A percentile compares a stretch with the other conserved stretches of the same genome.
These are phyloP conservation scores for Psilocybe tampanensis DNA, from an alignment of 768 basidiomycete species.

Conservation along the genomic window DNA sequence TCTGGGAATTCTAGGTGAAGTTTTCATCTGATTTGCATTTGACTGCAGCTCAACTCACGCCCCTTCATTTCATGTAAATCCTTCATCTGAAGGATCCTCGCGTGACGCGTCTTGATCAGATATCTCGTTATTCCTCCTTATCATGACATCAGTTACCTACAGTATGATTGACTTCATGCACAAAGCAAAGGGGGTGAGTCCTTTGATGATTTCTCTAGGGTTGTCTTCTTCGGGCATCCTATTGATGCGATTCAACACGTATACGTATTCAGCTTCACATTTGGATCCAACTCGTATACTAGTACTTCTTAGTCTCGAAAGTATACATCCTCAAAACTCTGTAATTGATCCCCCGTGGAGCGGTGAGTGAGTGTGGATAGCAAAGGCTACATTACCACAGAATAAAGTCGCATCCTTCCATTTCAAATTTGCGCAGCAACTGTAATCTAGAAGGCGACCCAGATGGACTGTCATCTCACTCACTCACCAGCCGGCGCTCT, in stretches of 20 bases:
- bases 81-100: not conserved
- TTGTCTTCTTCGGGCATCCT: not conserved
- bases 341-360: not conserved
- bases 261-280: too few relatives aligned
- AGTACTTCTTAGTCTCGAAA: too few relatives aligned
- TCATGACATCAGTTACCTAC: not conserved
- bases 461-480: too few relatives aligned
- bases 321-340: not conserved
- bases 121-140: too few relatives aligned
- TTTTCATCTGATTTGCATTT: not conserved
- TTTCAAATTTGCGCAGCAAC: not conserved
- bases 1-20: not conserved
- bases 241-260: not conserved
- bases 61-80: not conserved
- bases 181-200: not conserved
- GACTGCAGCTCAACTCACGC: not conserved
- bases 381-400: not conserved
- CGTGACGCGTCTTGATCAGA: too few relatives aligned
- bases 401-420: not conserved
- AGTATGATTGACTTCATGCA: not conserved
- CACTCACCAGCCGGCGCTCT: too few relatives aligned
- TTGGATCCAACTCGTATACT: too few relatives aligned
- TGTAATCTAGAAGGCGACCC: not conserved
- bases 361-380: not conserved
- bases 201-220: not conserved